Conservation (phyloP, 345 rosid genomes). For the Lumnitzera racemosa region DNA sequence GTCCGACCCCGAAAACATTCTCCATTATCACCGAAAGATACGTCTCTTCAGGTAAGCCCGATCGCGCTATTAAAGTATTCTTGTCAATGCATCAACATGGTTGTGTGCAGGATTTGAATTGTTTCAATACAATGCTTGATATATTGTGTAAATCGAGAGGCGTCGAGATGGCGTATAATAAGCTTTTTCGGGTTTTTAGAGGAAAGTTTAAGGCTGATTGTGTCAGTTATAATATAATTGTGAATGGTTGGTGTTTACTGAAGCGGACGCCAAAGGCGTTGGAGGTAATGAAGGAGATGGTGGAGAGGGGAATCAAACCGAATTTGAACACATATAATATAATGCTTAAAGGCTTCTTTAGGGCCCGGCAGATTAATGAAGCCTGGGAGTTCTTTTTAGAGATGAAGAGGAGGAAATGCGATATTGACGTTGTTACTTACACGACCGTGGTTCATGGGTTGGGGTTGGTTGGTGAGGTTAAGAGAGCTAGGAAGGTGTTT, state of each 20-base stretch:
- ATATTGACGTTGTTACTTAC: conserved; percentile 68
- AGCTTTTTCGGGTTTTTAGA: conserved; percentile 47
- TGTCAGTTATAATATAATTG: conserved; percentile 69
- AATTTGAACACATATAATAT: conserved; percentile 61
- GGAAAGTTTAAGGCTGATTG: conserved; percentile 66
- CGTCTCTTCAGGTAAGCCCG: conserved; percentile 62
- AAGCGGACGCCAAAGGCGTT: conserved; percentile 71
- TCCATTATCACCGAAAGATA: conserved; percentile 79
- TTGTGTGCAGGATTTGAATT: conserved; percentile 57
- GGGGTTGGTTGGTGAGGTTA: conserved; percentile 66
- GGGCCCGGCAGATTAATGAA: conserved; percentile 68
- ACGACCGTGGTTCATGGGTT: conserved; percentile 78
- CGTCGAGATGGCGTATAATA: conserved; percentile 66
- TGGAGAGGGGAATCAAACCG: conserved; percentile 57
- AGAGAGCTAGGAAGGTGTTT: conserved; percentile 53
- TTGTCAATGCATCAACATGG: conserved; percentile 83
- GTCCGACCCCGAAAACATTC: conserved; percentile 58
- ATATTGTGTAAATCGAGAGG: conserved; percentile 60
- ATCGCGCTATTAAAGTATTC: conserved; percentile 61
- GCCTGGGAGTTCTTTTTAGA: conserved; percentile 80
- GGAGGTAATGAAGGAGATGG: conserved; percentile 81
- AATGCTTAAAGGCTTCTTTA: conserved; percentile 72
- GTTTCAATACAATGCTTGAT: conserved; percentile 83
- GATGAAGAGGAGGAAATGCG: conserved; percentile 79
- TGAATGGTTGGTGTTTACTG: conserved; percentile 87